Evolutionary conservation across 257 asterid species (phyloP).

Genomic region (Przewalskia tangutica): DNA sequence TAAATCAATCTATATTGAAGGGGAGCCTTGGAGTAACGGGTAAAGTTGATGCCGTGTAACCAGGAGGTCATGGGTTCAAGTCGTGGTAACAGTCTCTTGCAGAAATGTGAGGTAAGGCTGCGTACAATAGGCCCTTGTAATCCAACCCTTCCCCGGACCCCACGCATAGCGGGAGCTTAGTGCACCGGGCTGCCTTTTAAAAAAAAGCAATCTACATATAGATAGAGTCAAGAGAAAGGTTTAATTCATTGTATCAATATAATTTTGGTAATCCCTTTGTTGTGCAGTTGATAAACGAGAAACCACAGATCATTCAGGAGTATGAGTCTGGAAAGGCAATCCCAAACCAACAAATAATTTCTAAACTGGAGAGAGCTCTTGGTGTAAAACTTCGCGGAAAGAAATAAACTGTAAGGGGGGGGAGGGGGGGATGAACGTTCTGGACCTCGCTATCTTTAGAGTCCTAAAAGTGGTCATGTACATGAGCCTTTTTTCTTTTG

Average conservation of each 20-base stretch:
- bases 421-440: background rate
- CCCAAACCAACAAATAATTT: conserved; percentile 60
- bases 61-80: no score
- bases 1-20: background rate
- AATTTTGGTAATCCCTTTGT: background rate
- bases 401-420: conserved; percentile 20
- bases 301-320: conserved; percentile 48
- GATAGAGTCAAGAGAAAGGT: background rate
- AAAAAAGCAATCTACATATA: background rate
- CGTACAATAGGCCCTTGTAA: no score
- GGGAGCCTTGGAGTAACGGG: no score
- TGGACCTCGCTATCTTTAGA: conserved; percentile 11
- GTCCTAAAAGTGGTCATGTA: conserved; percentile 32
- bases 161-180: no score
- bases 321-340: conserved; percentile 60
- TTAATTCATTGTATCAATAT: background rate
- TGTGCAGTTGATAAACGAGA: conserved; percentile 62
- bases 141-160: no score
- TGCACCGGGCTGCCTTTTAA: no score
- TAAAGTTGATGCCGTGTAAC: no score
- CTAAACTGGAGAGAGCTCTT: conserved; percentile 81
- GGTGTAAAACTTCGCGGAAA: conserved; percentile 70
- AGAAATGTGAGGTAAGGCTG: no score
- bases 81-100: no score
- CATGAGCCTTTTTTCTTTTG: conserved; percentile 13